Conservation (phyloP, 2,329 filamentous ascomycete species). For the Gnomoniopsis smithogilvyi region DNA sequence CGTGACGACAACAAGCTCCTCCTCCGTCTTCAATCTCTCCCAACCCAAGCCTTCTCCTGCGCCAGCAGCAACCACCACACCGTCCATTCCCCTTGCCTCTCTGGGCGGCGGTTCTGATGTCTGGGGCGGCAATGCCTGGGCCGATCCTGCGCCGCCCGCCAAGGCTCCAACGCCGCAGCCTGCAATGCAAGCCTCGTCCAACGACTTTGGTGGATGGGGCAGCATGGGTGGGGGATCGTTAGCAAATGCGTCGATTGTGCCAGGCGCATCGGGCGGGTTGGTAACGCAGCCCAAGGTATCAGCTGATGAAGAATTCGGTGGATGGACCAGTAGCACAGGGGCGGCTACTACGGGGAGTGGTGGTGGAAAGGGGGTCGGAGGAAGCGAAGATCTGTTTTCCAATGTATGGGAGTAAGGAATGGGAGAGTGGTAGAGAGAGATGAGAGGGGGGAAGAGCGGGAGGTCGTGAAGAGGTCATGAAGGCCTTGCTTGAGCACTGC, state of each 20-base stretch:
- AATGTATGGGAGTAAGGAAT: conserved; percentile 81
- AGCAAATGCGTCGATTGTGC: conserved; percentile 58
- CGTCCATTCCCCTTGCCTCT: conserved; percentile 30
- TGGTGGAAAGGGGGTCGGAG: conserved; percentile 48
- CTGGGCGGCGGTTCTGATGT: conserved; percentile 60
- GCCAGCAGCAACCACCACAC: conserved; percentile 32
- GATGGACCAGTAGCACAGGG: conserved; percentile 76
- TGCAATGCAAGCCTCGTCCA: conserved; percentile 28
- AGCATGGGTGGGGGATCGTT: conserved; percentile 34
- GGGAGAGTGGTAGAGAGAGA: too few species aligned
- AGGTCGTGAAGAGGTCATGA: too few species aligned
- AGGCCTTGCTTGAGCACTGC: too few species aligned
- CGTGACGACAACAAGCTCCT: conserved; percentile 39
- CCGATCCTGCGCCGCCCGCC: conserved; percentile 49
- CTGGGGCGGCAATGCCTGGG: conserved; percentile 88
- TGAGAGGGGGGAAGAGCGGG: too few species aligned
- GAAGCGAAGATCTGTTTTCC: conserved; percentile 84
- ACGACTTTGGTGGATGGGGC: conserved; percentile 61
- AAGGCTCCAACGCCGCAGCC: conserved; percentile 41
- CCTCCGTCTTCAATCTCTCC: conserved; percentile 82
- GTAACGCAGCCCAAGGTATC: conserved; percentile 65
- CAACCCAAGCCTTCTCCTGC: conserved; percentile 42
- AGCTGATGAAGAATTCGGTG: conserved; percentile 93
- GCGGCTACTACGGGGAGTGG: conserved; percentile 36
- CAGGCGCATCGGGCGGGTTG: conserved; percentile 63